These are phyloP conservation scores for Artomyces pyxidatus DNA, from an alignment of 768 basidiomycete species.

Conservation along the genomic window DNA sequence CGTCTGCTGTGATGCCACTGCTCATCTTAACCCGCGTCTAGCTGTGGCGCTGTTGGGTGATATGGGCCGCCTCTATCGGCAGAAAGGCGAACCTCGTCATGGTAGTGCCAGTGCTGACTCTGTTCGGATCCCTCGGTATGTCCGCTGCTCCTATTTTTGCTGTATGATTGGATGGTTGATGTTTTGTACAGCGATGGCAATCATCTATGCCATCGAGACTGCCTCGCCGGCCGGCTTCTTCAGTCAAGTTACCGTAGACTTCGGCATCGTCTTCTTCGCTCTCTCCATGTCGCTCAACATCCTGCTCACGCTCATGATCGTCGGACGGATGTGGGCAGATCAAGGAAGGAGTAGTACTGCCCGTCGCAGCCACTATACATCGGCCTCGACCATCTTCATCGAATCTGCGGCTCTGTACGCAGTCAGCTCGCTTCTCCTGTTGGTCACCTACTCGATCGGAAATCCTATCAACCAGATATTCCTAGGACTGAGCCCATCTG, in stretches of 20 bases:
- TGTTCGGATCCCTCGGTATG: not conserved
- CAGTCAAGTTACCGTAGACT: slow-evolving; percentile 27
- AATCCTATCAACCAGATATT: no score
- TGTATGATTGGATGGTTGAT: no score
- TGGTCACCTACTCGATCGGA: no score
- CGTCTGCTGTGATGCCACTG: not conserved
- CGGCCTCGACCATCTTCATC: no score
- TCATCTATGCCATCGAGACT: slow-evolving; percentile 35
- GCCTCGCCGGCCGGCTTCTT: slow-evolving; percentile 33
- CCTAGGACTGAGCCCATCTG: no score
- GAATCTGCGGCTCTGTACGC: no score
- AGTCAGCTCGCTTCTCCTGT: no score
- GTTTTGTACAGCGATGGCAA: slow-evolving; percentile 34
- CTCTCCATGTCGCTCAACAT: slow-evolving; percentile 35
- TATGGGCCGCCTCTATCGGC: not conserved
- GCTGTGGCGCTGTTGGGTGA: not conserved
- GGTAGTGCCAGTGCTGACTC: not conserved
- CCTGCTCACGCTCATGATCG: slow-evolving; percentile 32
- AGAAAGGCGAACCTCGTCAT: not conserved
- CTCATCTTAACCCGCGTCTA: not conserved
- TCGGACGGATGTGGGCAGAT: slow-evolving; percentile 26
- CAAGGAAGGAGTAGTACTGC: no score
- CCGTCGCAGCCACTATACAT: no score
- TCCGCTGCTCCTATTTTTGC: no score
- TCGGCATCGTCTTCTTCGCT: slow-evolving; percentile 31